Conservation (phyloP, 192 early-diverging fungal species). For the Gamsiella multidivaricata region DNA sequence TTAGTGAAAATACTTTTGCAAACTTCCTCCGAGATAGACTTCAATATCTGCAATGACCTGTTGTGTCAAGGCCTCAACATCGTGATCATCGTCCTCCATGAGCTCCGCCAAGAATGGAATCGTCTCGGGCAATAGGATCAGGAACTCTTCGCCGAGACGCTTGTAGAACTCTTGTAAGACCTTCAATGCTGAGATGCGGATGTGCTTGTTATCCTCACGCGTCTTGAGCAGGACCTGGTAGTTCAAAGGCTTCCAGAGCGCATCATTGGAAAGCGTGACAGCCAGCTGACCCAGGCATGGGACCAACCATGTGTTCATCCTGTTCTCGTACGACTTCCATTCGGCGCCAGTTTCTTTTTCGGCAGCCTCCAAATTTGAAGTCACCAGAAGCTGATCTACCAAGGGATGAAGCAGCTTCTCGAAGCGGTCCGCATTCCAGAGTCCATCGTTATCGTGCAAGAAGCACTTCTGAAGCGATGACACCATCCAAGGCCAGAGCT, state of each 20-base stretch:
- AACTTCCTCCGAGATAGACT: conserved; percentile 88
- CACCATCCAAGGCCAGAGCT: conserved; percentile 81
- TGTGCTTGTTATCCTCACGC: conserved; percentile 73
- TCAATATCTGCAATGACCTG: conserved; percentile 90
- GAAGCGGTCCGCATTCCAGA: conserved; percentile 81
- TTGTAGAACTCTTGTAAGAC: conserved; percentile 85
- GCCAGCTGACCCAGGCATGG: conserved; percentile 87
- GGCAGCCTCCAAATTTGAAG: conserved; percentile 41
- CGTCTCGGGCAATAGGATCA: conserved; percentile 92
- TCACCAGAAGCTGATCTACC: conserved; percentile 79
- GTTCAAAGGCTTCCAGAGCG: conserved; percentile 90
- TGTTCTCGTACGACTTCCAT: conserved; percentile 59
- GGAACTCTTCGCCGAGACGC: conserved; percentile 92
- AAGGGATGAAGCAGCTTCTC: conserved; percentile 78
- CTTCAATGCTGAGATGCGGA: conserved; percentile 77
- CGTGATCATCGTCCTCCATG: conserved; percentile 91
- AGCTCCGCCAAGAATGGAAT: conserved; percentile 95
- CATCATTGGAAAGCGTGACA: conserved; percentile 79
- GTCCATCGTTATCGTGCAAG: conserved; percentile 73
- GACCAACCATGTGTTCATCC: conserved; percentile 72
- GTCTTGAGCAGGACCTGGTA: conserved; percentile 82
- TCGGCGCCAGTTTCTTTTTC: background rate
- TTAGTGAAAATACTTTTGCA: conserved; percentile 85
- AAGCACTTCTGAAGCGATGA: conserved; percentile 73
- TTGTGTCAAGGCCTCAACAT: conserved; percentile 84